Evolutionary conservation across 2,329 filamentous ascomycete genomes (phyloP).

Genomic region (Exophiala xenobiotica): DNA sequence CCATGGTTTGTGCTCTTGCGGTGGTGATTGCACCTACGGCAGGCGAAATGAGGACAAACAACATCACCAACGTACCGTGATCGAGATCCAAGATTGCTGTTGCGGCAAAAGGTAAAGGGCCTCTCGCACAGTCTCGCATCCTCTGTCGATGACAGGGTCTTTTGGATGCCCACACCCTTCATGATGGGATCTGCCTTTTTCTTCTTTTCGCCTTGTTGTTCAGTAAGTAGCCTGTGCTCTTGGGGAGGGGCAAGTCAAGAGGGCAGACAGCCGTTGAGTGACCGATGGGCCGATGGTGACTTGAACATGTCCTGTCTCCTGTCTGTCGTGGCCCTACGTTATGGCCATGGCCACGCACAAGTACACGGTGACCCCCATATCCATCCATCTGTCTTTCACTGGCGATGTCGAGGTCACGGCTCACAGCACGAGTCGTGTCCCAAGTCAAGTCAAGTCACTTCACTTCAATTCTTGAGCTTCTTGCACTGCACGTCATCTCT

Average conservation of each 20-base stretch:
- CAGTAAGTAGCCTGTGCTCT: no score
- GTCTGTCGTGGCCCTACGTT: not conserved
- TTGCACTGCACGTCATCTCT: no score
- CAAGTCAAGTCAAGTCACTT: not conserved
- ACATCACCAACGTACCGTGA: no score
- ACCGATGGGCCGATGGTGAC: no score
- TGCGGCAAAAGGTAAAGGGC: no score
- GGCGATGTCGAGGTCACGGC: conserved; percentile 1
- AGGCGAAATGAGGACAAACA: not conserved
- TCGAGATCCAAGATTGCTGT: not conserved
- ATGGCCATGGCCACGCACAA: not conserved
- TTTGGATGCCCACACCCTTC: not conserved
- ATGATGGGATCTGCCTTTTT: not conserved
- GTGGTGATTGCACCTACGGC: not conserved
- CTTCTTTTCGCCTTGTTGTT: not conserved
- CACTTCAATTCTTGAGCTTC: not conserved
- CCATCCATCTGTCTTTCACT: not conserved
- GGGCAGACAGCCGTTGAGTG: not conserved
- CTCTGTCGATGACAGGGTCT: not conserved
- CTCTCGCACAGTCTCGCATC: no score
- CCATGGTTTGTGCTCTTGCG: not conserved
- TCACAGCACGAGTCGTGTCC: not conserved
- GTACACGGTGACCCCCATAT: no score
- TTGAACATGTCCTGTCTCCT: no score
- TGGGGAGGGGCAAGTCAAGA: not conserved